Evolutionary conservation across 192 early-diverging fungal species (phyloP).

Genomic region (Podila verticillata): DNA sequence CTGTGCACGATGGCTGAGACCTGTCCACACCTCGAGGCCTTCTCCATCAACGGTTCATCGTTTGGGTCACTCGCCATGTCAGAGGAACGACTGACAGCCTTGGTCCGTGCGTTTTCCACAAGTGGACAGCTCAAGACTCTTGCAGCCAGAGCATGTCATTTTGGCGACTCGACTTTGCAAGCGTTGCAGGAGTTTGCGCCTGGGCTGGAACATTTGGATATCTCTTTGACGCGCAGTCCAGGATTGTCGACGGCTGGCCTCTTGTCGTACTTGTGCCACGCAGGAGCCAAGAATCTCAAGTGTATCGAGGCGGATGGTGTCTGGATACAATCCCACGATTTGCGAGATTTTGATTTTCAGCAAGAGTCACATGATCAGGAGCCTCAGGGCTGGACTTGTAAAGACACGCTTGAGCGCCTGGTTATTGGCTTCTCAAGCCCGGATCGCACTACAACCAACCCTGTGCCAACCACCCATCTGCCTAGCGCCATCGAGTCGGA

Average conservation of each 20-base stretch:
- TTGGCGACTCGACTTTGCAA: slow-evolving; percentile 16
- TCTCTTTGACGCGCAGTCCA: slow-evolving; percentile 13
- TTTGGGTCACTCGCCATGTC: background rate
- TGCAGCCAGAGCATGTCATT: slow-evolving; percentile 3
- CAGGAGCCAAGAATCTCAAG: background rate
- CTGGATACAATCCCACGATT: slow-evolving; percentile 21
- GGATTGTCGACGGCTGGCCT: slow-evolving; percentile 7
- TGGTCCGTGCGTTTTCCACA: background rate
- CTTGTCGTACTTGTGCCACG: slow-evolving; percentile 3
- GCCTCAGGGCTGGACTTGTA: slow-evolving; percentile 1
- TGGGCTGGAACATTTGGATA: slow-evolving; percentile 25
- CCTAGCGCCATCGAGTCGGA: background rate
- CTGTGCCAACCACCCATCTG: background rate
- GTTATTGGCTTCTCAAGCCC: slow-evolving; percentile 29
- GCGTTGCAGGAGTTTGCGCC: slow-evolving; percentile 4
- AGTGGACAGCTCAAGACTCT: background rate
- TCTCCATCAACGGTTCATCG: background rate
- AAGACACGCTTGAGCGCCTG: slow-evolving; percentile 9
- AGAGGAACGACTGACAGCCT: background rate
- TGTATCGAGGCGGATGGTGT: slow-evolving; percentile 28
- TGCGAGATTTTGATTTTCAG: slow-evolving; percentile 1
- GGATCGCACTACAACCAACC: slow-evolving; percentile 1
- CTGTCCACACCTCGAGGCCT: background rate
- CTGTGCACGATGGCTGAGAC: background rate
- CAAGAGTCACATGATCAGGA: slow-evolving; percentile 3